phyloP scores from a whole-genome alignment of 495 filamentous ascomycete genomes.

The Lentithecium fluviatile region DNA sequence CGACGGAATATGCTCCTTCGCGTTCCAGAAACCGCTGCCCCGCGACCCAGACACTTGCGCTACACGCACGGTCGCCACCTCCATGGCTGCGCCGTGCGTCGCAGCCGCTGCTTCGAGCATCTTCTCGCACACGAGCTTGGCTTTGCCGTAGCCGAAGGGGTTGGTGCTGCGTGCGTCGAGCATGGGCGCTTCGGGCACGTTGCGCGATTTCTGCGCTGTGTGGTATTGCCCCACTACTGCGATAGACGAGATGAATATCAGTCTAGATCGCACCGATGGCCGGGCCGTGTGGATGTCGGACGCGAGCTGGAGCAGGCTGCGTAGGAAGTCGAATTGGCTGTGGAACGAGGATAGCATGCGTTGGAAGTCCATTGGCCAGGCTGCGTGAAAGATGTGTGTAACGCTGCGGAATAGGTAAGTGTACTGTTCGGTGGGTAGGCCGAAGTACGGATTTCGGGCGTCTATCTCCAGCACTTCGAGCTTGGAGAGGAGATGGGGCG shows the following conservation, averaged over 20 bases:
- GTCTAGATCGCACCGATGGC: neutral
- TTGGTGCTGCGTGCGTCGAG: neutral
- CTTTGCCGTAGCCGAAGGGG: constrained; percentile 36
- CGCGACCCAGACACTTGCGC: constrained; percentile 19
- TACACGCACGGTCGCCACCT: constrained; percentile 5
- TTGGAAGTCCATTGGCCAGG: constrained; percentile 48
- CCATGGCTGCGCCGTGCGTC: neutral
- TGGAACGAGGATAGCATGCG: constrained; percentile 38
- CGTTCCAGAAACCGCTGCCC: constrained; percentile 17
- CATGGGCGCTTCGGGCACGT: constrained; percentile 17
- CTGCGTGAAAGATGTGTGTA: constrained; percentile 47
- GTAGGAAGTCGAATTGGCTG: constrained; percentile 39
- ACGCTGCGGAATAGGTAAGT: constrained; percentile 12
- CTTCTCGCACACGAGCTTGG: constrained; percentile 45
- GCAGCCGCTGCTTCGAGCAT: constrained; percentile 31
- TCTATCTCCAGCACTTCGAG: constrained; percentile 3
- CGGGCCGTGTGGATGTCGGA: neutral
- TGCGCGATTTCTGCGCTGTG: neutral
- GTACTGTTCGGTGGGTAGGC: constrained; percentile 14
- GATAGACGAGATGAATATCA: constrained; percentile 31
- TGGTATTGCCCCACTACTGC: constrained; percentile 3
- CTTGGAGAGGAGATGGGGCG: neutral
- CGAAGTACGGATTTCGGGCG: neutral
- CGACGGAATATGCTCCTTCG: constrained; percentile 17
- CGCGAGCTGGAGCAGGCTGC: constrained; percentile 39